Conservation (phyloP, 345 rosid genomes). For the Lumnitzera littorea region DNA sequence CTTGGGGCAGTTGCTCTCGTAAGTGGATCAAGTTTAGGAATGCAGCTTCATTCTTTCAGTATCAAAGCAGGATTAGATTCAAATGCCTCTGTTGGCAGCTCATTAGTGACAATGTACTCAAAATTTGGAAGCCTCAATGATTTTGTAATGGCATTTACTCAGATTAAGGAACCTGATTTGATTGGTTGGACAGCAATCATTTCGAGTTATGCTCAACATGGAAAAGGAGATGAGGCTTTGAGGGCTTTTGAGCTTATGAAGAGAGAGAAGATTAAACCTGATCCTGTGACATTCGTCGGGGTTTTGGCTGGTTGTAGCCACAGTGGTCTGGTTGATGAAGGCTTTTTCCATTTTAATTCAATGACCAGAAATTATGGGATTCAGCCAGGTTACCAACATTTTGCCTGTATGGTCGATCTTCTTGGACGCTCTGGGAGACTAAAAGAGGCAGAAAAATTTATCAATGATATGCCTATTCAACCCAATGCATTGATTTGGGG, state of each 20-base stretch:
- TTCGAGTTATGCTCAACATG: constrained; percentile 65
- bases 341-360: constrained; percentile 45
- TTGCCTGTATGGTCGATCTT: constrained; percentile 76
- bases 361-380: constrained; percentile 55
- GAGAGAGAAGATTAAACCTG: constrained; percentile 44
- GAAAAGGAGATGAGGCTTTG: constrained; percentile 58
- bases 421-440: constrained; percentile 73
- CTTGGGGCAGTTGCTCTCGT: constrained; percentile 37
- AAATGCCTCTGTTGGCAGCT: constrained; percentile 60
- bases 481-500: constrained; percentile 71
- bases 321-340: constrained; percentile 59
- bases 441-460: constrained; percentile 61
- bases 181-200: constrained; percentile 70
- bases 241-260: constrained; percentile 42
- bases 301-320: constrained; percentile 76
- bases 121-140: constrained; percentile 61
- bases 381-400: constrained; percentile 52
- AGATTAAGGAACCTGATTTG: constrained; percentile 53
- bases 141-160: constrained; percentile 44
- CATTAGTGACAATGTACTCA: constrained; percentile 62
- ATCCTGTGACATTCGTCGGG: constrained; percentile 56
- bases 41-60: constrained; percentile 50
- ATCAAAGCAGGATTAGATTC: constrained; percentile 46
- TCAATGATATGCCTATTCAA: constrained; percentile 45
- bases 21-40: constrained; percentile 40